Evolutionary conservation across 306 rosid genomes (phyloP).

Genomic region (Acmispon strigosus): DNA sequence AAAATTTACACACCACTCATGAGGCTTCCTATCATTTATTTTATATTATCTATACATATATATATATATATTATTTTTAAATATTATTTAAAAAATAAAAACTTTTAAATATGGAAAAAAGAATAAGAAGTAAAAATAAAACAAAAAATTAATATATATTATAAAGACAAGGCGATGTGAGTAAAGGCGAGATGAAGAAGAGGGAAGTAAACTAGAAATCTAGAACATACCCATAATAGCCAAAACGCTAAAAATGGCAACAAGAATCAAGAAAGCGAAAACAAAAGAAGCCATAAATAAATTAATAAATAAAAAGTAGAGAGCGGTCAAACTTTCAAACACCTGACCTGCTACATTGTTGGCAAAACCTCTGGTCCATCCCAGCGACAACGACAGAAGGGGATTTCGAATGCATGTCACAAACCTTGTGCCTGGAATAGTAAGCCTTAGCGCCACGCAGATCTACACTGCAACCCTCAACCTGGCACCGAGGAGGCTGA

Average conservation of each 20-base stretch:
- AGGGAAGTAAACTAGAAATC: background rate
- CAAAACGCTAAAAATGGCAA: background rate
- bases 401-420: slow-evolving; percentile 70
- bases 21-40: background rate
- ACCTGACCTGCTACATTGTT: slow-evolving; percentile 77
- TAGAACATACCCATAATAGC: background rate
- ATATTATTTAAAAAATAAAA: too few species aligned
- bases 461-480: slow-evolving; percentile 78
- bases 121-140: background rate
- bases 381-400: slow-evolving; percentile 69
- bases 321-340: background rate
- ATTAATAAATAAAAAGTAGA: background rate
- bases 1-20: background rate
- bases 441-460: slow-evolving; percentile 74
- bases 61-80: too few species aligned
- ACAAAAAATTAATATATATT: background rate
- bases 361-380: slow-evolving; percentile 81
- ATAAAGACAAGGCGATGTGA: background rate
- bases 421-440: slow-evolving; percentile 83
- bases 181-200: background rate
- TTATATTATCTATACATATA: too few species aligned
- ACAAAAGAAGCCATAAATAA: background rate
- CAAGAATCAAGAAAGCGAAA: background rate
- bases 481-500: slow-evolving; percentile 80
- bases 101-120: too few species aligned